These are phyloP conservation scores for Hortaea sp. DNA, from an alignment of 2,329 filamentous ascomycete species.

Conservation along the genomic window DNA sequence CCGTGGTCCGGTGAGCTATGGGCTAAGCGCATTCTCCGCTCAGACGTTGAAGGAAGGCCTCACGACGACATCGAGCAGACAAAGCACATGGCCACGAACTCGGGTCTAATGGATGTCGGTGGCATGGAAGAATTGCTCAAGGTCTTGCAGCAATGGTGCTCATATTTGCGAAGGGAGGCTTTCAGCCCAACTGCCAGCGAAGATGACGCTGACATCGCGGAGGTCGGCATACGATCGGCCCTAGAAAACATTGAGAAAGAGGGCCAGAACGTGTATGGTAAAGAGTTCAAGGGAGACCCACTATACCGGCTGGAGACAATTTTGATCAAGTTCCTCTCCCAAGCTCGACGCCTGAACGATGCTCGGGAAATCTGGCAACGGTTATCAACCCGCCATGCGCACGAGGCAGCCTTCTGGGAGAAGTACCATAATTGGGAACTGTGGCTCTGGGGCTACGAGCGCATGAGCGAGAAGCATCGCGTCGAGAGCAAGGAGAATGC, in stretches of 20 bases:
- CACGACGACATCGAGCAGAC: slow-evolving; percentile 79
- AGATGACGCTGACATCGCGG: slow-evolving; percentile 71
- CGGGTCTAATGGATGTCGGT: slow-evolving; percentile 71
- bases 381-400: slow-evolving; percentile 57
- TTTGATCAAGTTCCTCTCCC: slow-evolving; percentile 81
- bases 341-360: slow-evolving; percentile 66
- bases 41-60: slow-evolving; percentile 65
- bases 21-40: slow-evolving; percentile 77
- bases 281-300: slow-evolving; percentile 75
- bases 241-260: slow-evolving; percentile 73
- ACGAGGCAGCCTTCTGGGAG: slow-evolving; percentile 89
- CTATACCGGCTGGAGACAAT: slow-evolving; percentile 83
- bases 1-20: slow-evolving; percentile 88
- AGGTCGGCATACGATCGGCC: slow-evolving; percentile 77
- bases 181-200: slow-evolving; percentile 68
- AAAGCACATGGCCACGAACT: slow-evolving; percentile 85
- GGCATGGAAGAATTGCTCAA: slow-evolving; percentile 83
- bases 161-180: slow-evolving; percentile 77
- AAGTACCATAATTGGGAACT: slow-evolving; percentile 90
- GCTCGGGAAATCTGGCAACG: slow-evolving; percentile 67
- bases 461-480: slow-evolving; percentile 40
- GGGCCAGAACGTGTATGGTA: slow-evolving; percentile 66
- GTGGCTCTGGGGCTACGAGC: slow-evolving; percentile 53
- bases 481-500: slow-evolving; percentile 45
- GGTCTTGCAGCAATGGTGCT: slow-evolving; percentile 90